Base-by-base conservation (phyloP, 1,139 yeast genomes). In the Taphrina sp. region DNA sequence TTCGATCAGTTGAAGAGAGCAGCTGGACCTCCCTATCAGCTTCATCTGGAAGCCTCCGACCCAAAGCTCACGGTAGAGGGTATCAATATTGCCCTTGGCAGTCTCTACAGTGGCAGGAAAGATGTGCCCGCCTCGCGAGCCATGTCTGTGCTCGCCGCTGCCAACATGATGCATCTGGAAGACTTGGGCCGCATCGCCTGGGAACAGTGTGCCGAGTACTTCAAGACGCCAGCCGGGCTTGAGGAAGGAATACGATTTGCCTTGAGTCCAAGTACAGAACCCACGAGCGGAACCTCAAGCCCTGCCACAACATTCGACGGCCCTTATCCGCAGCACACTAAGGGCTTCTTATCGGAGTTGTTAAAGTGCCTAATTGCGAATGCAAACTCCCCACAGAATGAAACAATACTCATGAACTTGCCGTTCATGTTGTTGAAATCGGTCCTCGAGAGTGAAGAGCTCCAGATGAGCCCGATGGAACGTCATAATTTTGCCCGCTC, bases 391-490 rank as follows among this genome's bases (percentile, higher is more conserved):
- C 22, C 49, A 3, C 29, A 14, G 12, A 34, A 36, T n/a, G 49
- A 52, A n/a, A 14, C 42, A 8, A 37, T 52, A n/a, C 49, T 52
- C 14, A 19, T 43, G 10, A 16, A 42, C 23, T 37, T 52, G 36
- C 56, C 56, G n/a, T 52, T 52, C 43, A 31, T 49, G 16, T 22
- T 52, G 3, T 28, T 52, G 42, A 52, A 52, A 22, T 36, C 37
- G 5, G 46, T 34, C 20, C 36, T 52, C 12, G 56, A 52, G 36
- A 34, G 46, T 22, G 36, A 28, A 23, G 39, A 39, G 10, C 29
- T 42, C 29, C 43, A 26, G 10, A 17, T 52, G 8, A 22, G 43
- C 2, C 35, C 43, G 10, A 42, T 52, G 49, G 56, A 42, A 12
- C 44, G 56, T 7, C 49, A 52, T 23, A 41, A 42, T 24, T 52